Conservation (phyloP, 257 asterid species). For the Solanum pennellii region DNA sequence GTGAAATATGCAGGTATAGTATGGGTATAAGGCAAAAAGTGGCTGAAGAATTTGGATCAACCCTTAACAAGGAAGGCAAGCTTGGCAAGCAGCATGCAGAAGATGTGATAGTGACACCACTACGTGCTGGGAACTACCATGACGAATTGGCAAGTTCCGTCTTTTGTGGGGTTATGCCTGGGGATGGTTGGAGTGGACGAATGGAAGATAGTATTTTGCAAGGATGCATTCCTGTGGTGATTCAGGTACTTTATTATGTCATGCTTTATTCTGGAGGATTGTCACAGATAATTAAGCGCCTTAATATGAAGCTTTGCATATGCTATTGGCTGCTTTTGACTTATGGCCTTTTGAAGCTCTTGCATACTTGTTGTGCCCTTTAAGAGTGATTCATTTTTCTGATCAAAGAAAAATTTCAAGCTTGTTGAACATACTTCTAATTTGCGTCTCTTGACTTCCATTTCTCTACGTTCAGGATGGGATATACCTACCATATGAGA, state of each 20-base stretch:
- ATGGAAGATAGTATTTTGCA: conserved; percentile 95
- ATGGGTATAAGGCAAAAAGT: conserved; percentile 99
- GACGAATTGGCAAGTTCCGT: conserved; percentile 62
- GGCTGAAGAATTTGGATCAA: conserved; percentile 85
- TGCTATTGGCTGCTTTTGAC: not conserved
- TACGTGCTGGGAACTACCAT: conserved; percentile 56
- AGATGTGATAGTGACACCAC: conserved; percentile 74
- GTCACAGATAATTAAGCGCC: not conserved
- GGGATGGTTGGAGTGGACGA: conserved; percentile 99
- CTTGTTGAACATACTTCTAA: not conserved
- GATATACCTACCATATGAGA: conserved; percentile 87
- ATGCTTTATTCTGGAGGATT: not conserved
- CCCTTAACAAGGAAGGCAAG: conserved; percentile 70
- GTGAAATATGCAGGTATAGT: conserved; percentile 62
- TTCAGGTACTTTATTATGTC: conserved; percentile 47
- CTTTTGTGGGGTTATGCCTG: conserved; percentile 99
- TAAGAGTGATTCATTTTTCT: not conserved
- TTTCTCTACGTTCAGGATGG: conserved; percentile 53
- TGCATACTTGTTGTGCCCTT: not conserved
- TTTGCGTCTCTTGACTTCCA: not conserved
- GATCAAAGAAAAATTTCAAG: not conserved
- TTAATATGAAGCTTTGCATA: not conserved
- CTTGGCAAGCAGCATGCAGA: conserved; percentile 75
- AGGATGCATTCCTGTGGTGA: conserved; percentile 93
- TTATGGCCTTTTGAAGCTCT: not conserved